Evolutionary conservation across 176 grass and related monocot genomes (phyloP), one percentile per base, ranked within the genome.

Genomic region (Alopecurus myosuroides): DNA sequence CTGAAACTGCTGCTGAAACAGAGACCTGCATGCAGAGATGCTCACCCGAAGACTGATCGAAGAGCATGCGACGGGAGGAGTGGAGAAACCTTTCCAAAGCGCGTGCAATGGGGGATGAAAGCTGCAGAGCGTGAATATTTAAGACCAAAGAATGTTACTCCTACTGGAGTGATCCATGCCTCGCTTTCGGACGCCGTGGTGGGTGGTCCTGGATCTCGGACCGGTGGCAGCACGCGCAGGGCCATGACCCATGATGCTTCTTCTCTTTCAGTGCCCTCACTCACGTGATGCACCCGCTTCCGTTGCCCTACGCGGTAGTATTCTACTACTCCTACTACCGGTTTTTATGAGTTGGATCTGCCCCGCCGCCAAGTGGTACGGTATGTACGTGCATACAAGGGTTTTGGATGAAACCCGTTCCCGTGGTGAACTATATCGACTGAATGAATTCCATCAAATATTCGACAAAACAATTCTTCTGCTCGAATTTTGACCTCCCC

Each of bases 261-360:
- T 23, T 56, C 4, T 75, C 85, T 56, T 69, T 87, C 85, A 77
- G 36, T 10, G 12, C 58, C 19, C 6, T 87, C 85, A 84, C 6
- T 87, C 85, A 84, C 76, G 75, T 88, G 87, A 84, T 64, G 53
- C 52, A 13, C 81, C 81, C 81, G 61, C 75, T 45, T 20, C 53
- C 11, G 8, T 52, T 75, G 33, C 68, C 62, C 46, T 61, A 44
- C 70, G 39, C 7, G 17, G 66, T 13, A 39, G 17, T 3, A 53
- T n/a, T 39, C 18, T 49, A 14, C 3, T 4, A 1, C 4, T 48
- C 15, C 14, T 17, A 42, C 13, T 48, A 31, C 5, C 60, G 73
- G 5, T 17, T 77, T 83, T 78, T 83, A 78, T 72, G 64, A 40
- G 12, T 7, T 15, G 9, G n/a, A 23, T 57, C 39, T 26, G 49